Evolutionary conservation across 179 eudicot species (phyloP), one percentile per base, ranked within the genome.

Genomic region (Patellifolia procumbens): DNA sequence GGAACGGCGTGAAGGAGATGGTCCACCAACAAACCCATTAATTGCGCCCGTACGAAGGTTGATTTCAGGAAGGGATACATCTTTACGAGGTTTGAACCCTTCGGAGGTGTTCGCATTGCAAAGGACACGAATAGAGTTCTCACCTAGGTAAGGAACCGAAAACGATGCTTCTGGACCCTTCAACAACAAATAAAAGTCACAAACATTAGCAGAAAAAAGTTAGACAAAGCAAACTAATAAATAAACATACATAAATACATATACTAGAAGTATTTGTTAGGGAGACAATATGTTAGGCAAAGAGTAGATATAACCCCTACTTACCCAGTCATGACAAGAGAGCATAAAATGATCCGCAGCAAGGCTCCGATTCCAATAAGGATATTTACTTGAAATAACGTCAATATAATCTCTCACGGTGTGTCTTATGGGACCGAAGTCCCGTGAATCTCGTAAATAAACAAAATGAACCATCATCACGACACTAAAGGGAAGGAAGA

Each of bases 271-370:
- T 53, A 20, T 19, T 19, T 6, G 59, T 19, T 3, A 20, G 26
- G 26, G 7, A 19, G 26, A 5, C 9, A 58, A n/a, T n/a, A n/a
- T n/a, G n/a, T n/a, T n/a, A n/a, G n/a, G n/a, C n/a, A n/a, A n/a
- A n/a, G n/a, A n/a, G n/a, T n/a, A n/a, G n/a, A n/a, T n/a, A n/a
- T n/a, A n/a, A n/a, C n/a, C n/a, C n/a, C n/a, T 0, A 61, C 86
- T 46, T 82, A 89, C 96, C 93, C 93, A 91, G 69, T 91, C 97
- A 74, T 91, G 97, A 76, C 97, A 91, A 79, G 97, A 86, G 26
- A 91, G 89, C 87, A 87, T 88, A 86, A 91, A 83, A 80, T 91
- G 97, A 72, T 91, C 97, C 0, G 91, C 86, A 2, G 85, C 97
- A 11, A 81, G 84, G 83, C 90, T 89, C 22, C 93, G 83, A 29